Conservation (phyloP, 208 protist genomes). For the Crithidia thermophila region DNA sequence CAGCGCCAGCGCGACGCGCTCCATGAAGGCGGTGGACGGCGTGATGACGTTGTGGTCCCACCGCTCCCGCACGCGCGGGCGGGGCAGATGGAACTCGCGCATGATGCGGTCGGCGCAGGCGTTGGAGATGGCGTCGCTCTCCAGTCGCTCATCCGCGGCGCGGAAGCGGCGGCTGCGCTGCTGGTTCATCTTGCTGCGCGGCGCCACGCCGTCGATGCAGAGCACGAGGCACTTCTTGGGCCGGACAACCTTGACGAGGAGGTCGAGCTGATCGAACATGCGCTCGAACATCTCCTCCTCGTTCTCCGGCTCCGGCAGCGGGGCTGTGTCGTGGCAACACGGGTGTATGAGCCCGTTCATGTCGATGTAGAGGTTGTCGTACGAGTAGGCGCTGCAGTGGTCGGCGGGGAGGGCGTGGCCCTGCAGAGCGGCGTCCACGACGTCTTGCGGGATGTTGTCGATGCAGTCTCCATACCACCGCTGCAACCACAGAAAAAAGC, state of each 20-base stretch:
- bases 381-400: constrained; percentile 34
- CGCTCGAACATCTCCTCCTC: constrained; percentile 94
- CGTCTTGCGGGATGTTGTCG: constrained; percentile 71
- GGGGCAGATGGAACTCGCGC: constrained; percentile 56
- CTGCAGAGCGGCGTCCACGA: constrained; percentile 61
- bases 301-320: constrained; percentile 72
- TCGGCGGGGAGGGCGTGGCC: constrained; percentile 35
- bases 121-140: constrained; percentile 78
- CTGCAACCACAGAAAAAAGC: constrained; percentile 91
- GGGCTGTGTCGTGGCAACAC: constrained; percentile 97
- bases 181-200: constrained; percentile 99
- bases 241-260: constrained; percentile 97
- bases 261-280: constrained; percentile 98
- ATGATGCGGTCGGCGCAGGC: constrained; percentile 63
- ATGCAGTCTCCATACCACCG: constrained; percentile 83
- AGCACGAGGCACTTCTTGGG: constrained; percentile 98
- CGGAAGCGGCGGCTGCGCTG: constrained; percentile 98
- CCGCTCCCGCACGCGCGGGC: constrained; percentile 51
- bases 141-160: constrained; percentile 89
- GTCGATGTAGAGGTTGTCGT: constrained; percentile 99
- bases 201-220: constrained; percentile 98
- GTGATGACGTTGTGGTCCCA: constrained; percentile 99
- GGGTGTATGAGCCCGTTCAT: constrained; percentile 99
- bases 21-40: constrained; percentile 99
- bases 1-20: constrained; percentile 88